Percentiles rank a stretch among this genome's conserved stretches.
Conservation (phyloP, 2,329 filamentous ascomycete species). For the Aspergillus novoparasiticus region DNA sequence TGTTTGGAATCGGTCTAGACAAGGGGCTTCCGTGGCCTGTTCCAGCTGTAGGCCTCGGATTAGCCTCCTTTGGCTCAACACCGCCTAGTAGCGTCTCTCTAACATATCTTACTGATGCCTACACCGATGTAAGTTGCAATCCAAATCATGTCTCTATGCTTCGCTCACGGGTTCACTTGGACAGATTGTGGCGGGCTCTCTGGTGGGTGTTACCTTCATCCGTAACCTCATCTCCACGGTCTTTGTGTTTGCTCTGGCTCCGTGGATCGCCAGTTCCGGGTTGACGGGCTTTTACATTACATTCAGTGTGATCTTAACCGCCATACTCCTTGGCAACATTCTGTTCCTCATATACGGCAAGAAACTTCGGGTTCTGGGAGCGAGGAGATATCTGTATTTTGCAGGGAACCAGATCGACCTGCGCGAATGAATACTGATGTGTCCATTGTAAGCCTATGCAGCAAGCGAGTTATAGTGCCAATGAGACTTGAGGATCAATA, state of each 20-base stretch:
- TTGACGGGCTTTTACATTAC: neutral
- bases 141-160: neutral
- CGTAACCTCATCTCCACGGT: slow-evolving; percentile 49
- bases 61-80: slow-evolving; percentile 18
- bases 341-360: neutral
- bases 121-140: slow-evolving; percentile 28
- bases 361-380: neutral
- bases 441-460: too few species aligned
- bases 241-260: slow-evolving; percentile 48
- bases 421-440: too few species aligned
- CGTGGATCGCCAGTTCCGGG: neutral
- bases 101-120: slow-evolving; percentile 34
- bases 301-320: neutral
- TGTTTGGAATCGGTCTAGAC: slow-evolving; percentile 4
- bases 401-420: too few species aligned
- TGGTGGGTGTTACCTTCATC: slow-evolving; percentile 50
- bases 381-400: too few species aligned
- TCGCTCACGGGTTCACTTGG: too few species aligned
- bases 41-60: slow-evolving; percentile 18
- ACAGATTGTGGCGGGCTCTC: slow-evolving; percentile 51
- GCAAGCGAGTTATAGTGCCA: too few species aligned
- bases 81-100: slow-evolving; percentile 28
- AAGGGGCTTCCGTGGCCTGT: slow-evolving; percentile 14
- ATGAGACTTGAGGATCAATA: too few species aligned
- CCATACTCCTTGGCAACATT: neutral